These are phyloP conservation scores for Xylaria grammica DNA, from an alignment of 495 filamentous ascomycete genomes.

Conservation along the genomic window DNA sequence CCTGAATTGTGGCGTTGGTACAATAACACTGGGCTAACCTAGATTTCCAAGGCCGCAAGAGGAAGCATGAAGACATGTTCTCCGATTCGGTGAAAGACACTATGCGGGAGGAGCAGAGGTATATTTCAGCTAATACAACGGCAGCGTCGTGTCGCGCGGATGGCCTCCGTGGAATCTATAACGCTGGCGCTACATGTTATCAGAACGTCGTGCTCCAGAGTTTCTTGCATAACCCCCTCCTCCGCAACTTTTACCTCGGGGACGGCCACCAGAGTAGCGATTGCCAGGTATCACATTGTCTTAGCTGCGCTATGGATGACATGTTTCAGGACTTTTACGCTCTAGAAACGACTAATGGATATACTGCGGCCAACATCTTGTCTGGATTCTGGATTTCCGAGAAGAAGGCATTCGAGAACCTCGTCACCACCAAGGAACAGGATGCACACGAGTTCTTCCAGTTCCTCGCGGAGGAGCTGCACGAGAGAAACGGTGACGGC, in stretches of 20 bases:
- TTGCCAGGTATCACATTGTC: constrained; percentile 71
- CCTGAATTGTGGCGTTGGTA: not conserved
- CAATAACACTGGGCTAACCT: not conserved
- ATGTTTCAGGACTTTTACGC: constrained; percentile 91
- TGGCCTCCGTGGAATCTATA: constrained; percentile 86
- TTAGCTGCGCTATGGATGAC: constrained; percentile 87
- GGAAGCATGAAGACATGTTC: constrained; percentile 66
- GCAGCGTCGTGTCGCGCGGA: constrained; percentile 70
- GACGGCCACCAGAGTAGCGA: constrained; percentile 77
- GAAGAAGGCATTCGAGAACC: constrained; percentile 64
- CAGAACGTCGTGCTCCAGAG: constrained; percentile 89
- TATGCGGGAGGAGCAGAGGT: constrained; percentile 62
- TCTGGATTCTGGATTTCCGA: constrained; percentile 78
- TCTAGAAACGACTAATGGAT: constrained; percentile 78
- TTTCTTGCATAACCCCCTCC: constrained; percentile 84
- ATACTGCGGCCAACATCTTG: constrained; percentile 81
- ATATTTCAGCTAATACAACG: constrained; percentile 64
- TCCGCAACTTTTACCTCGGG: constrained; percentile 83
- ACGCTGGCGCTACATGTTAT: constrained; percentile 93
- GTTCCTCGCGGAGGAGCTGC: constrained; percentile 86
- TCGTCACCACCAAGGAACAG: constrained; percentile 90
- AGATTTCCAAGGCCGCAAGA: constrained; percentile 49
- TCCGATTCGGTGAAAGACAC: constrained; percentile 58
- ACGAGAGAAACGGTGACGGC: constrained; percentile 67
- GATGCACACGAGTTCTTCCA: constrained; percentile 96